Conservation (phyloP, 208 protist genomes). For the Balamuthia mandrillaris region DNA sequence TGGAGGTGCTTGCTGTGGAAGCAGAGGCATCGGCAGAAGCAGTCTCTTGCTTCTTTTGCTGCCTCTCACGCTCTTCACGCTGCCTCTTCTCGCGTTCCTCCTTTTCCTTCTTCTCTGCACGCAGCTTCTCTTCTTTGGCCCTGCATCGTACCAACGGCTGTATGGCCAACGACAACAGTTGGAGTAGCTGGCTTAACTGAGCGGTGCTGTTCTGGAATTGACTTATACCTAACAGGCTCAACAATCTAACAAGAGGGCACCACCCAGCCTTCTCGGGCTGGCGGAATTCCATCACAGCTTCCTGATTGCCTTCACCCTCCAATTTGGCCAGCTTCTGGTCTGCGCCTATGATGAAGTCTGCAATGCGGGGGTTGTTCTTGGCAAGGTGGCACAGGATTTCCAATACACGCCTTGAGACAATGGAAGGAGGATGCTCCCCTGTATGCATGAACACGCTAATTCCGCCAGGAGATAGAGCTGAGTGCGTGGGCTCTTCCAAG, state of each 20-base stretch:
- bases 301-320: background rate
- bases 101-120: background rate
- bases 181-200: conserved; percentile 14
- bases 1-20: too few species aligned
- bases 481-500: background rate
- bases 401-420: conserved; percentile 2
- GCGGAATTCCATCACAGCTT: background rate
- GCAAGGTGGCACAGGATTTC: conserved; percentile 30
- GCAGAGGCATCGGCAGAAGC: background rate
- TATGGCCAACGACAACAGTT: conserved; percentile 1
- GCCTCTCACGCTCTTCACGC: background rate
- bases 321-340: background rate
- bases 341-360: conserved; percentile 12
- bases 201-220: conserved; percentile 35
- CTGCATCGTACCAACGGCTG: conserved; percentile 17
- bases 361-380: conserved; percentile 36
- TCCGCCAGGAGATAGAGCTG: background rate
- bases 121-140: background rate
- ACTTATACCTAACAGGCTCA: conserved; percentile 15
- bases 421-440: conserved; percentile 20
- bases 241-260: conserved; percentile 12
- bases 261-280: background rate
- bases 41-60: background rate
- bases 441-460: conserved; percentile 27
- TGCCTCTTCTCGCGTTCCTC: background rate